Conservation (phyloP, 495 filamentous ascomycete genomes). For the Schizothecium vesticola region DNA sequence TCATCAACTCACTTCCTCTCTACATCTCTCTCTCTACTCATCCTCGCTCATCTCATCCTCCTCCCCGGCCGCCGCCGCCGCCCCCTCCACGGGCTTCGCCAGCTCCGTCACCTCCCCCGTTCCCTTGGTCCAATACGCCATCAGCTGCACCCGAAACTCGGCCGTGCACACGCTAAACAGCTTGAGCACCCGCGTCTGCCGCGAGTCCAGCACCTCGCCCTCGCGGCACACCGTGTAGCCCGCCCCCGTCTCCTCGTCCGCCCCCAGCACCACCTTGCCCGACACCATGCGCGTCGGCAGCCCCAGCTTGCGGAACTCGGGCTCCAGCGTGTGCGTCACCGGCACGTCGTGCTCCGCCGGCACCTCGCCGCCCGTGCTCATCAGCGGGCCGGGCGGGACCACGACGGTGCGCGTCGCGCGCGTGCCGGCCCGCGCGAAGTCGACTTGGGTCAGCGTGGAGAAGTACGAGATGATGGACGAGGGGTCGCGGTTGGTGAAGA, state of each 20-base stretch:
- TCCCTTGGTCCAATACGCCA: constrained; percentile 66
- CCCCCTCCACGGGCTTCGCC: neutral
- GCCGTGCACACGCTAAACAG: constrained; percentile 83
- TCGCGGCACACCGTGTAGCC: constrained; percentile 70
- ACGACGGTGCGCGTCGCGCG: constrained; percentile 65
- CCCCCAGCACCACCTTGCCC: constrained; percentile 80
- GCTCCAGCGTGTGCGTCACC: constrained; percentile 80
- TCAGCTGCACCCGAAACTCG: constrained; percentile 76
- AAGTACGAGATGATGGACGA: constrained; percentile 63
- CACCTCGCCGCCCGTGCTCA: constrained; percentile 70
- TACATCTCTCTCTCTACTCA: constrained; percentile 2
- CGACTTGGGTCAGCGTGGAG: constrained; percentile 56
- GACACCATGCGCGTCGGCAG: constrained; percentile 82
- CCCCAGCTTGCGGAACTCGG: constrained; percentile 75
- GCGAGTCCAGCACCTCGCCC: constrained; percentile 74
- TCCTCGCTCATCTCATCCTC: constrained; percentile 19
- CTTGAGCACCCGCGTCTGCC: constrained; percentile 91
- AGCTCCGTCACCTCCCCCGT: constrained; percentile 56
- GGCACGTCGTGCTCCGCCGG: constrained; percentile 76
- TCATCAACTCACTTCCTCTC: neutral
- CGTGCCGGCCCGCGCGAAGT: constrained; percentile 87
- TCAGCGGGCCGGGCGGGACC: constrained; percentile 72
- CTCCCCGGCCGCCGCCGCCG: constrained; percentile 7
- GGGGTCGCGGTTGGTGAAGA: constrained; percentile 76
- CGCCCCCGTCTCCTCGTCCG: constrained; percentile 50